Percentiles rank a stretch among this genome's conserved stretches.
Conservation (phyloP, 495 filamentous ascomycete species). For the Hypoxylon subgilvum region DNA sequence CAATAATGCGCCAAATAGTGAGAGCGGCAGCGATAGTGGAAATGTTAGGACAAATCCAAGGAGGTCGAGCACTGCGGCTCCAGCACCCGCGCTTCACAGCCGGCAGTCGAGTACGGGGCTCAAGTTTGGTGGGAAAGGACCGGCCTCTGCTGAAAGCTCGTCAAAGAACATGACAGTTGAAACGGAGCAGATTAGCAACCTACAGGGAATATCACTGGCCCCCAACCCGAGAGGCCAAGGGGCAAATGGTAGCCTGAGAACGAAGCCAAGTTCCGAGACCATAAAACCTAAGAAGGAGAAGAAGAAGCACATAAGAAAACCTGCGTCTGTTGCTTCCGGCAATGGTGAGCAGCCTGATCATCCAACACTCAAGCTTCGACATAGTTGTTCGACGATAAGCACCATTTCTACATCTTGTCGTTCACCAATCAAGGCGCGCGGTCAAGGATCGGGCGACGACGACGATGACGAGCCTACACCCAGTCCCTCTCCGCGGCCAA, state of each 20-base stretch:
- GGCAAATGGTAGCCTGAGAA: slow-evolving; percentile 74
- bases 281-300: slow-evolving; percentile 93
- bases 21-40: slow-evolving; percentile 69
- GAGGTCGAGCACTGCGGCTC: slow-evolving; percentile 41
- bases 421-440: slow-evolving; percentile 41
- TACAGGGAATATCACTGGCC: slow-evolving; percentile 84
- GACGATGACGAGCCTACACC: slow-evolving; percentile 33
- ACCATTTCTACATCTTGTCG: slow-evolving; percentile 42
- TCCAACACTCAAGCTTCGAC: slow-evolving; percentile 38
- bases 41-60: slow-evolving; percentile 46
- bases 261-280: slow-evolving; percentile 89
- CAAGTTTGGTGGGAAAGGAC: slow-evolving; percentile 51
- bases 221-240: slow-evolving; percentile 69
- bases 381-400: slow-evolving; percentile 46
- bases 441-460: slow-evolving; percentile 54
- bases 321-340: slow-evolving; percentile 70
- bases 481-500: slow-evolving; percentile 19
- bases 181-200: slow-evolving; percentile 92
- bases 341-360: slow-evolving; percentile 66
- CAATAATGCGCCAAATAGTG: slow-evolving; percentile 51
- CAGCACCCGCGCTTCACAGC: slow-evolving; percentile 48
- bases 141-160: slow-evolving; percentile 72
- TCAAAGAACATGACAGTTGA: slow-evolving; percentile 96
- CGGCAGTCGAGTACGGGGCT: slow-evolving; percentile 53
- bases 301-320: slow-evolving; percentile 79